phyloP scores from a whole-genome alignment of 345 rosid species.

The Brassica cretica region DNA sequence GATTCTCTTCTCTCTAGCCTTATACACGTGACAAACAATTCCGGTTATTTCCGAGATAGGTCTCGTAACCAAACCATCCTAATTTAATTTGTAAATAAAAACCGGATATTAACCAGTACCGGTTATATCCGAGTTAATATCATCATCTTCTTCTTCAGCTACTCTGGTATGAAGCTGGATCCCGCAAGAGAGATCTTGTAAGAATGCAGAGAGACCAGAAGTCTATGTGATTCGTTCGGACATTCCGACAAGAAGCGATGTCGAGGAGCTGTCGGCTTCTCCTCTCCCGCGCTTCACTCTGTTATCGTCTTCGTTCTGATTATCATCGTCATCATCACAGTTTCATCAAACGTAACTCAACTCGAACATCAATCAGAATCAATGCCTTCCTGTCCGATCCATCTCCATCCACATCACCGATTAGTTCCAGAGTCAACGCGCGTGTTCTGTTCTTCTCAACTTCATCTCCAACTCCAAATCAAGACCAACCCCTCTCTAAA shows the following conservation, averaged over 20 bases:
- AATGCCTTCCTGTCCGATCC: constrained; percentile 39
- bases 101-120: not conserved
- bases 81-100: not conserved
- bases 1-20: constrained; percentile 15
- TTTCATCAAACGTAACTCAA: constrained; percentile 26
- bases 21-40: not conserved
- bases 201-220: constrained; percentile 7
- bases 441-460: constrained; percentile 48
- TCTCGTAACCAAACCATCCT: not conserved
- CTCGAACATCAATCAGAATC: constrained; percentile 8
- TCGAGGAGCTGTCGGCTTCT: constrained; percentile 20
- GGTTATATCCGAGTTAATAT: constrained; percentile 12
- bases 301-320: constrained; percentile 9
- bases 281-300: constrained; percentile 26
- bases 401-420: constrained; percentile 34
- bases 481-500: not conserved
- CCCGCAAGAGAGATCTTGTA: not conserved
- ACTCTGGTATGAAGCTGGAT: not conserved
- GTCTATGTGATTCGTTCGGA: constrained; percentile 15
- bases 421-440: constrained; percentile 30
- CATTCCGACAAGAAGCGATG: constrained; percentile 20
- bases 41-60: constrained; percentile 1
- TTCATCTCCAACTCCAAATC: constrained; percentile 44
- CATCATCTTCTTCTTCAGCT: constrained; percentile 9
- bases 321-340: constrained; percentile 9